Base-by-base conservation (phyloP, 2,329 filamentous ascomycete species). In the Lasiodiplodia gonubiensis region DNA sequence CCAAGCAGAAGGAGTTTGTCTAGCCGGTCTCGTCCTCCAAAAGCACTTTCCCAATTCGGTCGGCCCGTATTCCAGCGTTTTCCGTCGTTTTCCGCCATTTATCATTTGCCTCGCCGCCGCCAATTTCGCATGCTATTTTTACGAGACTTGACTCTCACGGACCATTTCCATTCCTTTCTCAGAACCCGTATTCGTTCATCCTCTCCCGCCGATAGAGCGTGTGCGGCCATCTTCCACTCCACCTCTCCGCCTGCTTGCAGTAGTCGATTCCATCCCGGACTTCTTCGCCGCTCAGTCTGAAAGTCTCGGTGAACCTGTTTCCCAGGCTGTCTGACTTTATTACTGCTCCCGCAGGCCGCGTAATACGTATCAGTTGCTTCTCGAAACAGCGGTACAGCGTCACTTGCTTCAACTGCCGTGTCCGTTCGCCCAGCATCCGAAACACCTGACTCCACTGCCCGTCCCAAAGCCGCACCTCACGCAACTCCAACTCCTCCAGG, bases 1-100 rank as follows among this genome's bases (percentile, higher is more conserved):
- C 46, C 27, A 21, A n/a, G 25, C 18, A 25, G 4, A 63, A 63
- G 59, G 59, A 63, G 42, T 51, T 63, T 23, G 59, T 63, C 6
- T 63, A 63, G 57, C 37, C 30, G 39, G 21, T 25, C 18, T 42
- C n/a, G 25, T 60, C 7, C 39, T 18, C n/a, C 10, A 35, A 35
- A 42, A 23, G 21, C 21, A 25, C 42, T 63, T 37, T 49, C 30
- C 46, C 5, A 16, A 23, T 63, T 30, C n/a, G 46, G 59, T 51
- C 59, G 59, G 46, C 59, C 46, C 54, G 54, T 48, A 25, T 63
- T 51, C 30, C 27, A 51, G 59, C 59, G 11, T 37, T 63, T 51
- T 51, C 59, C 59, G 46, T 35, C 59, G 8, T 16, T 60, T 49
- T 30, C 57, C 57, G 39, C 37, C 23, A 1, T 46, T 59, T 12